These are phyloP conservation scores for Sphagnurus paluster DNA, from an alignment of 1,284 basidiomycete genomes.

Conservation along the genomic window DNA sequence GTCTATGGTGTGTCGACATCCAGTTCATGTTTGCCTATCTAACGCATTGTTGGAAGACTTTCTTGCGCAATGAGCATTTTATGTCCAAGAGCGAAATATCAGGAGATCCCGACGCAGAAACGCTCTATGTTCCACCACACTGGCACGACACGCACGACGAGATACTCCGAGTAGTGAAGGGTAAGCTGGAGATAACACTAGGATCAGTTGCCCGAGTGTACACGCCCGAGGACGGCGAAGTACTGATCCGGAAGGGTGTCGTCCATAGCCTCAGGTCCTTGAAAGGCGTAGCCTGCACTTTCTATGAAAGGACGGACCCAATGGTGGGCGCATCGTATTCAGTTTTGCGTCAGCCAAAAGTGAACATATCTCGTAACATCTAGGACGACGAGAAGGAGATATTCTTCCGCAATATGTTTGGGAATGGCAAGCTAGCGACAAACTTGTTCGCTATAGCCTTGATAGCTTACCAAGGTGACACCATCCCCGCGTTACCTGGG, in stretches of 20 bases:
- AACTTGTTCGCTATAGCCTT: constrained; percentile 25
- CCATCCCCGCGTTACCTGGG: constrained; percentile 24
- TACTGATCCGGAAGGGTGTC: constrained; percentile 26
- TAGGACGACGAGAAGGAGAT: constrained; percentile 33
- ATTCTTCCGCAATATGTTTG: constrained; percentile 31
- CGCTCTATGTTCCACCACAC: constrained; percentile 25
- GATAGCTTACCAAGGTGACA: constrained; percentile 28
- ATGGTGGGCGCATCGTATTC: constrained; percentile 22
- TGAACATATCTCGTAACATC: background rate
- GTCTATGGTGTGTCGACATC: constrained; percentile 12
- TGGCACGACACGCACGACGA: constrained; percentile 36
- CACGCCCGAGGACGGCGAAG: constrained; percentile 30
- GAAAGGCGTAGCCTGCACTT: constrained; percentile 26
- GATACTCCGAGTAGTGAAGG: constrained; percentile 29
- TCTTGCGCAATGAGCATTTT: constrained; percentile 18
- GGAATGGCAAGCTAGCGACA: constrained; percentile 16
- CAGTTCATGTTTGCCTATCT: background rate
- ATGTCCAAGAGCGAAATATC: constrained; percentile 11
- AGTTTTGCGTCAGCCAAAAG: too few relatives aligned
- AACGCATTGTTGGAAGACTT: constrained; percentile 14
- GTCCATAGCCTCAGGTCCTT: constrained; percentile 26
- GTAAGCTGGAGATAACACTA: constrained; percentile 28
- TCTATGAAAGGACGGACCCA: constrained; percentile 31
- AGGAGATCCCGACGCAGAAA: constrained; percentile 16
- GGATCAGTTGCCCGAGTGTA: constrained; percentile 22